Conservation (phyloP, 2,329 filamentous ascomycete species). For the Microsporum ferrugineum region DNA sequence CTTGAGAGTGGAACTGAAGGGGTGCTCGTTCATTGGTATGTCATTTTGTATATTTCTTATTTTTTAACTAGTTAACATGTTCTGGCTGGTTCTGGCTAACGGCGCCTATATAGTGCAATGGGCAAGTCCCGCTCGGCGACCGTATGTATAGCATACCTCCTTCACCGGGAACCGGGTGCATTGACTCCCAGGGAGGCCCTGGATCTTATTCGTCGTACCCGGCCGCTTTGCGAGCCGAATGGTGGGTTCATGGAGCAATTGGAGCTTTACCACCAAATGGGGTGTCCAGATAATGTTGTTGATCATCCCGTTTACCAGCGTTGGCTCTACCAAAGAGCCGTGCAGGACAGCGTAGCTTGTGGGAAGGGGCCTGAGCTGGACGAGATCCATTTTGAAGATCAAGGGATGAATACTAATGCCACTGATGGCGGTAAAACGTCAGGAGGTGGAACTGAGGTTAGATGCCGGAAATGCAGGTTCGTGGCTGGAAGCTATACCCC, state of each 20-base stretch:
- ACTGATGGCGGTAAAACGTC: constrained; percentile 15
- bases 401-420: constrained; percentile 26
- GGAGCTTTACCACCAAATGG: constrained; percentile 76
- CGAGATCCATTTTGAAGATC: constrained; percentile 61
- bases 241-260: constrained; percentile 84
- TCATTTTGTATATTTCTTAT: constrained; percentile 2
- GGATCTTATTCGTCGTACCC: constrained; percentile 53
- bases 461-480: constrained; percentile 83
- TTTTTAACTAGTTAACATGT: background rate
- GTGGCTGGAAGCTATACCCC: constrained; percentile 17
- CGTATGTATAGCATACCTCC: constrained; percentile 71
- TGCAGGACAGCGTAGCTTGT: constrained; percentile 57
- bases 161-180: constrained; percentile 49
- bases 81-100: background rate
- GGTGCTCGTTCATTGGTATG: constrained; percentile 58
- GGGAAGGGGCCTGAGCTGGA: constrained; percentile 66
- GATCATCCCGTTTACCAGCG: constrained; percentile 67
- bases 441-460: constrained; percentile 45
- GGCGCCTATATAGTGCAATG: constrained; percentile 63
- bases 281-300: constrained; percentile 59
- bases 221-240: constrained; percentile 79
- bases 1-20: constrained; percentile 41
- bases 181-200: constrained; percentile 54
- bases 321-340: constrained; percentile 56
- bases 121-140: constrained; percentile 89